Evolutionary conservation across 805 yeast genomes (phyloP).

Genomic region (Hanseniaspora valbyensis): DNA sequence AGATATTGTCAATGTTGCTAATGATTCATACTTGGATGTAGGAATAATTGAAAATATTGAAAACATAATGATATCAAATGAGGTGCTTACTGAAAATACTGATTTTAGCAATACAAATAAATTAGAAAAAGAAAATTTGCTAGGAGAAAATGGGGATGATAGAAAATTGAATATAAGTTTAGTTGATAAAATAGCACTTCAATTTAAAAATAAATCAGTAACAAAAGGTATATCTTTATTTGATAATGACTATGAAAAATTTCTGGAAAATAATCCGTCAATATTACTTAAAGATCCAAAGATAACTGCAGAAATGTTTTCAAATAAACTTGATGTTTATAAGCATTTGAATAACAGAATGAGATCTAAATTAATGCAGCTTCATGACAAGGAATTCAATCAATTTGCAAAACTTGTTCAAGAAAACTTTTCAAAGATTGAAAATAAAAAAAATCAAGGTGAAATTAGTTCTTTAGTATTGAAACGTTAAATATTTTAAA

Average conservation of each 20-base stretch:
- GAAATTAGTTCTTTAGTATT: background rate
- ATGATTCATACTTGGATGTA: conserved; percentile 13
- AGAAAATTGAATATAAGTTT: background rate
- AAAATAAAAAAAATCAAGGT: background rate
- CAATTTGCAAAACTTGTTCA: conserved; percentile 3
- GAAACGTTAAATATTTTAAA: too few species aligned
- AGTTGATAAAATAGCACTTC: background rate
- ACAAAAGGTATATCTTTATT: conserved; percentile 8
- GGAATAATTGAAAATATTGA: conserved; percentile 14
- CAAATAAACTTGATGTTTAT: conserved; percentile 7
- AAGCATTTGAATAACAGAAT: background rate
- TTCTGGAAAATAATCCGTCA: conserved; percentile 10
- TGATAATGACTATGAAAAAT: background rate
- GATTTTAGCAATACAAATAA: background rate
- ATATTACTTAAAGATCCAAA: conserved; percentile 11
- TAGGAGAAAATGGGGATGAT: background rate
- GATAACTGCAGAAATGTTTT: conserved; percentile 11
- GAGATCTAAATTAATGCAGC: background rate
- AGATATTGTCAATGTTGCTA: conserved; percentile 11
- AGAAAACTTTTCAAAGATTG: background rate
- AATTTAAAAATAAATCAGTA: conserved; percentile 6
- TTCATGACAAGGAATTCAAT: conserved; percentile 7
- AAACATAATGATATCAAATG: conserved; percentile 11
- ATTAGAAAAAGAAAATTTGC: background rate
- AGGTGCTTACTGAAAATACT: background rate